phyloP scores from a whole-genome alignment of 2,329 filamentous ascomycete species.

The Chrysosporium queenslandicum region DNA sequence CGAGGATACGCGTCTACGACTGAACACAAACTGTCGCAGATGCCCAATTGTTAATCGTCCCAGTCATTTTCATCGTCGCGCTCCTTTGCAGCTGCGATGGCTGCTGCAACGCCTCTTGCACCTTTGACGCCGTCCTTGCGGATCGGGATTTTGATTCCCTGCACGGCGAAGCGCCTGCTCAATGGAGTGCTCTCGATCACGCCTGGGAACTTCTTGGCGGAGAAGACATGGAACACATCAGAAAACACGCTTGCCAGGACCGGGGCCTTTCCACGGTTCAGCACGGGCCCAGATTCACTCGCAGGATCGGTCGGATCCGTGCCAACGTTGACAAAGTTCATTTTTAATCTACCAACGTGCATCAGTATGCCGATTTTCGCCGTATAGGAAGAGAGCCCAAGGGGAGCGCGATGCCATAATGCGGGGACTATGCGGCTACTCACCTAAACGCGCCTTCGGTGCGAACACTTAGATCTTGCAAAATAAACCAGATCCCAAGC shows the following conservation, averaged over 20 bases:
- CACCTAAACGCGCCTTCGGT: slow-evolving; percentile 88
- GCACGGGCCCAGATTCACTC: slow-evolving; percentile 29
- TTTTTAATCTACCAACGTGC: slow-evolving; percentile 44
- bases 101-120: slow-evolving; percentile 25
- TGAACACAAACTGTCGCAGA: background rate
- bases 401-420: no score
- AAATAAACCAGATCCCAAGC: slow-evolving; percentile 89
- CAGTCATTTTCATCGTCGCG: slow-evolving; percentile 23
- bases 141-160: slow-evolving; percentile 95
- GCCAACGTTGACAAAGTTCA: slow-evolving; percentile 78
- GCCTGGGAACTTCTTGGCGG: slow-evolving; percentile 95
- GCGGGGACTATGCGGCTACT: slow-evolving; percentile 20
- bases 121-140: slow-evolving; percentile 64
- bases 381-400: no score
- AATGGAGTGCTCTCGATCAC: slow-evolving; percentile 87
- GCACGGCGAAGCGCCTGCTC: slow-evolving; percentile 84
- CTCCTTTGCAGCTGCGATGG: slow-evolving; percentile 38
- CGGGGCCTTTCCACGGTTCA: slow-evolving; percentile 68
- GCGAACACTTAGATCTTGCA: slow-evolving; percentile 88
- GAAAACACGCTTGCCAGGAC: slow-evolving; percentile 80
- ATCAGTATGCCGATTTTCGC: no score
- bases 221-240: slow-evolving; percentile 84
- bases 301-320: slow-evolving; percentile 24
- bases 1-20: background rate
- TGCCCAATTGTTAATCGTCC: slow-evolving; percentile 12